phyloP scores from a whole-genome alignment of 345 rosid genomes.

The Gossypioides kirkii region DNA sequence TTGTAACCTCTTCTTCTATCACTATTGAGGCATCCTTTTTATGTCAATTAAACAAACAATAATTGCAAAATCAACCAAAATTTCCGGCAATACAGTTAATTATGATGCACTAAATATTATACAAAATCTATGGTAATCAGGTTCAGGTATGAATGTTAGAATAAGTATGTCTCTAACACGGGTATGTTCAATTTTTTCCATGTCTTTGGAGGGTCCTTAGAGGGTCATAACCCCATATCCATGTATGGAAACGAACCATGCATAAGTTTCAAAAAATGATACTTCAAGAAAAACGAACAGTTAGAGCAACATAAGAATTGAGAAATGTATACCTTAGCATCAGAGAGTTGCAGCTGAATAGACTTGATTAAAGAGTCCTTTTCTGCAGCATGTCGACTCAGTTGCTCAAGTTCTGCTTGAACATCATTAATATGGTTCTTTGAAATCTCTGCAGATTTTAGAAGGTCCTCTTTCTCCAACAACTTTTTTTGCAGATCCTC shows the following conservation, averaged over 20 bases:
- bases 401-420: slow-evolving; percentile 48
- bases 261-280: background rate
- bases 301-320: background rate
- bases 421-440: slow-evolving; percentile 43
- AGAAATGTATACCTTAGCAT: slow-evolving; percentile 61
- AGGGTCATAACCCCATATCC: background rate
- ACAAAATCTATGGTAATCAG: background rate
- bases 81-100: background rate
- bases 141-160: background rate
- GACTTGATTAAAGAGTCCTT: slow-evolving; percentile 66
- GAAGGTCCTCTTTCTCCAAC: slow-evolving; percentile 76
- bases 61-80: background rate
- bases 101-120: background rate
- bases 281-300: background rate
- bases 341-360: slow-evolving; percentile 65
- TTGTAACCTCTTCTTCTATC: background rate
- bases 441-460: slow-evolving; percentile 54
- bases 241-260: background rate
- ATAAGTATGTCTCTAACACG: background rate
- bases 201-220: background rate
- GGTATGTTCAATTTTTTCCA: background rate
- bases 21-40: background rate
- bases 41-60: background rate
- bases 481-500: slow-evolving; percentile 63
- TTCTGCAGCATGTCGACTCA: slow-evolving; percentile 51